These are phyloP conservation scores for Sugiyamaella floridensis DNA, from an alignment of 805 yeast genomes.

Conservation along the genomic window DNA sequence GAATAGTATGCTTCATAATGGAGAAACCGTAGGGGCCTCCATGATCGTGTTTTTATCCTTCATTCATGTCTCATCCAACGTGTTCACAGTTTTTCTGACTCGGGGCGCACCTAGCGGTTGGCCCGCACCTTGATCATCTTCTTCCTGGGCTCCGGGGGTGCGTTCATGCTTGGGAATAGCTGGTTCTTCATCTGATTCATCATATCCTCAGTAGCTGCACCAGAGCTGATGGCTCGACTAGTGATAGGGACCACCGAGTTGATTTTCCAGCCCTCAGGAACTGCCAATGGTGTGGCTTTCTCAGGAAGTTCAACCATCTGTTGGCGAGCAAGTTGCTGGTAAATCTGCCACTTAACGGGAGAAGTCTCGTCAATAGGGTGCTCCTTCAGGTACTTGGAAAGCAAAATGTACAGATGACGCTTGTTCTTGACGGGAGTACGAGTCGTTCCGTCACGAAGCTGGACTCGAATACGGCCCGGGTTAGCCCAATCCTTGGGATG, in stretches of 20 bases:
- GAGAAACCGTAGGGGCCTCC: too few relatives aligned
- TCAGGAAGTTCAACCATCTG: conserved; percentile 24
- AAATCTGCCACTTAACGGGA: conserved; percentile 45
- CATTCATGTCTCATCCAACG: conserved; percentile 95
- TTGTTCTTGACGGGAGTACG: conserved; percentile 39
- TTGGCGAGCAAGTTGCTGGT: conserved; percentile 14
- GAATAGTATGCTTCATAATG: too few relatives aligned
- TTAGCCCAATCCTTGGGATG: conserved; percentile 98
- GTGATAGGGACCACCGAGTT: conserved; percentile 84
- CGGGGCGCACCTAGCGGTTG: conserved; percentile 7
- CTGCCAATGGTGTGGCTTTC: conserved; percentile 54
- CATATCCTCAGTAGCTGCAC: conserved; percentile 61
- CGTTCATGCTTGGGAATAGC: conserved; percentile 24
- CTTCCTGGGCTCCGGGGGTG: conserved; percentile 21
- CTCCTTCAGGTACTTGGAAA: conserved; percentile 53
- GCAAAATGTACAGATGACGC: conserved; percentile 53
- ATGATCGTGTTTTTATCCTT: too few relatives aligned
- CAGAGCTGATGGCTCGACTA: conserved; percentile 70
- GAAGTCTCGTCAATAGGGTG: conserved; percentile 65
- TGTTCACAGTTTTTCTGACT: not conserved
- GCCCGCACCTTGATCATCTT: conserved; percentile 23
- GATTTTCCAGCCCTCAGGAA: conserved; percentile 81
- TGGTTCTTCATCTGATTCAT: conserved; percentile 25
- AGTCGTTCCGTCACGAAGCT: conserved; percentile 40
- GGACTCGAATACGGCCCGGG: conserved; percentile 88